Evolutionary conservation across 345 rosid genomes (phyloP).

Genomic region (Rhodamnia argentea): DNA sequence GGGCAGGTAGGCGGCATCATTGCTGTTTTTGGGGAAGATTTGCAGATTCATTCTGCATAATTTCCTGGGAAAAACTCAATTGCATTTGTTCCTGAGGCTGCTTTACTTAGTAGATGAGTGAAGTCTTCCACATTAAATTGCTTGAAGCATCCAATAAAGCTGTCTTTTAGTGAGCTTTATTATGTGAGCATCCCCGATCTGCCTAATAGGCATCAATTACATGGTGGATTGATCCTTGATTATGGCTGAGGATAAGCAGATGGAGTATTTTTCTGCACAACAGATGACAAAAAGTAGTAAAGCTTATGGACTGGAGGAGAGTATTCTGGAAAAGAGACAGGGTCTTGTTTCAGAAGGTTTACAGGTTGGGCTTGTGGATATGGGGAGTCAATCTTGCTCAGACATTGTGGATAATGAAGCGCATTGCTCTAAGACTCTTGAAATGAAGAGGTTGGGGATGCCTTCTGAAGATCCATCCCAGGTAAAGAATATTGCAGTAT

Average conservation of each 20-base stretch:
- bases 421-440: constrained; percentile 6
- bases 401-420: not conserved
- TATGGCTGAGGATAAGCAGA: not conserved
- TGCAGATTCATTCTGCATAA: not conserved
- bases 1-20: not conserved
- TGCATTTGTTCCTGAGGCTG: not conserved
- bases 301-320: not conserved
- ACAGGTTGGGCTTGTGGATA: not conserved
- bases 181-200: not conserved
- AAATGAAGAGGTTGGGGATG: constrained; percentile 3
- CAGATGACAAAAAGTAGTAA: not conserved
- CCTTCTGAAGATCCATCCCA: constrained; percentile 4
- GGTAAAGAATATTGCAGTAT: not conserved
- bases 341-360: not conserved
- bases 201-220: not conserved
- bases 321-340: not conserved
- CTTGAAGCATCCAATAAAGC: not conserved
- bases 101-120: not conserved
- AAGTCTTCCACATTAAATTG: not conserved
- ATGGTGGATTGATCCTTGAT: not conserved
- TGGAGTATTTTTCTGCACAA: not conserved
- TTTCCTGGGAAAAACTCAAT: not conserved
- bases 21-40: not conserved
- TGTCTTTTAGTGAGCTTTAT: not conserved
- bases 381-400: not conserved